Conservation (phyloP, 2,329 filamentous ascomycete species). For the Sporothrix brunneoviolacea region DNA sequence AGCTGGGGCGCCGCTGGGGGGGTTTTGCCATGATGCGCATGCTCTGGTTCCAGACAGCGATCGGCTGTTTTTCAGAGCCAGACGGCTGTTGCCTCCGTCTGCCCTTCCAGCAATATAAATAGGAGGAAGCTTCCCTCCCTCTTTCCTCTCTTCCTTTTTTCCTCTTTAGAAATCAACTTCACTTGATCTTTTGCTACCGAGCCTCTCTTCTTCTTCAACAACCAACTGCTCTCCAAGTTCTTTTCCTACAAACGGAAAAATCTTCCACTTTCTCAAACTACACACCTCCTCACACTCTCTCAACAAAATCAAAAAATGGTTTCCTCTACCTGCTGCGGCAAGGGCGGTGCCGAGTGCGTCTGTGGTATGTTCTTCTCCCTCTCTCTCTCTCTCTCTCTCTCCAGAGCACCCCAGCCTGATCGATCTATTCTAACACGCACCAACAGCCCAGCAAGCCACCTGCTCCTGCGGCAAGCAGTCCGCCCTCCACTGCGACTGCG, state of each 20-base stretch:
- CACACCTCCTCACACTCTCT: background rate
- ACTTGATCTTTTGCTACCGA: too few species aligned
- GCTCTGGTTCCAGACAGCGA: too few species aligned
- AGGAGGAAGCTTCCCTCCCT: background rate
- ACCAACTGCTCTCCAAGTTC: background rate
- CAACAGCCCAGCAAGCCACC: constrained; percentile 54
- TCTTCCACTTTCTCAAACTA: background rate
- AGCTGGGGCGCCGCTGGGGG: too few species aligned
- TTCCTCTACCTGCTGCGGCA: constrained; percentile 50
- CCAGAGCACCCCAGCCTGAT: background rate
- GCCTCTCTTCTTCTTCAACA: too few species aligned
- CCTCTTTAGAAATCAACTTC: background rate
- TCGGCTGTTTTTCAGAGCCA: background rate
- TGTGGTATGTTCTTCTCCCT: constrained; percentile 42
- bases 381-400: too few species aligned
- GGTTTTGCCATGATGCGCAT: too few species aligned
- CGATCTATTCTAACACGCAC: constrained; percentile 7
- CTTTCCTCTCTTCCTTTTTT: background rate
- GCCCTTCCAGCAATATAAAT: background rate
- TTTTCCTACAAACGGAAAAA: background rate
- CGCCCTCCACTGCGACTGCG: constrained; percentile 81
- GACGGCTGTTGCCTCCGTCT: too few species aligned
- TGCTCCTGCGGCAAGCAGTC: constrained; percentile 89
- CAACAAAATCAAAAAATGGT: constrained; percentile 13
- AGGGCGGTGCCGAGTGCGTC: constrained; percentile 45